A percentile compares a stretch with the other conserved stretches of the same genome.
Conservation (phyloP, 2,329 filamentous ascomycete species). For the Colletotrichum sublineola region DNA sequence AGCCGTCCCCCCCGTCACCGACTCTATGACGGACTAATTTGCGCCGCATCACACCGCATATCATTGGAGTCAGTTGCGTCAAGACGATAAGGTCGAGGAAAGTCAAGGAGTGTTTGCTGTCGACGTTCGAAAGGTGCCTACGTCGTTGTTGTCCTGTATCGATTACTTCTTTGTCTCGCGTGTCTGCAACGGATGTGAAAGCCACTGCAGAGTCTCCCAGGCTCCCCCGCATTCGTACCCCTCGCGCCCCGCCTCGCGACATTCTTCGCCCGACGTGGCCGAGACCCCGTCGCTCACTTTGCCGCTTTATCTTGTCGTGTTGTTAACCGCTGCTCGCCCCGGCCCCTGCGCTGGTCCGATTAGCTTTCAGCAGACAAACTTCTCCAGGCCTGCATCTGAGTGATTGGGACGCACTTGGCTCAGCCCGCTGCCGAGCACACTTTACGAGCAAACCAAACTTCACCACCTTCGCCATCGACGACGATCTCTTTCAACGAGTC, state of each 20-base stretch:
- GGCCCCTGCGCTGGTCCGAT: slow-evolving; percentile 27
- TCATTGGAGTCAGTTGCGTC: background rate
- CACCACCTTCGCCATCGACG: slow-evolving; percentile 15
- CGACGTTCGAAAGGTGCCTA: background rate
- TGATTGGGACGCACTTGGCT: slow-evolving; percentile 30
- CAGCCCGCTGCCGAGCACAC: slow-evolving; percentile 31
- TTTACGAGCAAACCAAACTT: slow-evolving; percentile 21
- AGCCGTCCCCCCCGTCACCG: background rate
- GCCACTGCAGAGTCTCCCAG: slow-evolving; percentile 17
- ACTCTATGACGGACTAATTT: background rate
- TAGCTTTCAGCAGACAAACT: slow-evolving; percentile 34
- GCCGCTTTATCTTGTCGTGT: slow-evolving; percentile 12
- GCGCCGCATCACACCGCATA: background rate
- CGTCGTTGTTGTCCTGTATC: background rate
- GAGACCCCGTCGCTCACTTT: slow-evolving; percentile 17
- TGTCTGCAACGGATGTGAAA: background rate
- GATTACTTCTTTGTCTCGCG: background rate
- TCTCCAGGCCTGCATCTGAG: slow-evolving; percentile 23
- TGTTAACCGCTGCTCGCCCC: background rate
- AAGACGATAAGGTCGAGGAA: background rate
- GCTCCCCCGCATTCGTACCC: slow-evolving; percentile 34
- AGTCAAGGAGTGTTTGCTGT: background rate
- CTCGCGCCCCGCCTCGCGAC: slow-evolving; percentile 40
- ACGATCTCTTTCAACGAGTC: slow-evolving; percentile 10
- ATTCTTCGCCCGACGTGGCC: slow-evolving; percentile 38